Evolutionary conservation across 805 yeast genomes (phyloP), one percentile per base, ranked within the genome.

Genomic region (Starmerella sirachaensis): DNA sequence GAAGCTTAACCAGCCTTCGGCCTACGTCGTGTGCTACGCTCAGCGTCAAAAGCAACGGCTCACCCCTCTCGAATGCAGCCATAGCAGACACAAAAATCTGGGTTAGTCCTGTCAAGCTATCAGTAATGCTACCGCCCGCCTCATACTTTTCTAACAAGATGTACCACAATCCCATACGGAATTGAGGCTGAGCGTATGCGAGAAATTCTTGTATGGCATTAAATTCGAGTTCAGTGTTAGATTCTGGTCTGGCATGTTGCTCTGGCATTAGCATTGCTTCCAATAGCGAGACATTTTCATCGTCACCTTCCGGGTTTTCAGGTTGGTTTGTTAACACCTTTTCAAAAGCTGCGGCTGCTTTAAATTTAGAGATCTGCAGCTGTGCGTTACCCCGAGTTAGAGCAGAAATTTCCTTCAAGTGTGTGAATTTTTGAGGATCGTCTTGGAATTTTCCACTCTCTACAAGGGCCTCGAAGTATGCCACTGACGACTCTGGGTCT

Each of bases 111-210:
- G 70, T 72, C 46, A 78, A 69, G 0, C 81, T 75, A 13, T 50
- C 47, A 27, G 66, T 62, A 23, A 68, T 64, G 18, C 66, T 63
- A 0, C 56, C 55, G 2, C 54, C 49, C 3, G 52, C 53, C 11
- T 58, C 53, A 48, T 78, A 81, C 38, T 68, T 68, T 45, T 69
- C 72, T 33, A 83, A 65, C 13, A 86, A 60, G 18, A 78, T 66
- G 22, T 71, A 72, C 93, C 96, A 86, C 2, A 91, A 58, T 37
- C 76, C 76, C 26, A 85, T 59, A 39, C 71, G 72, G 53, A 84
- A 67, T 17, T 72, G 77, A 17, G 78, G 61, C 0, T 91, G 72
- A 0, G 93, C 74, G 10, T 62, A 63, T 3, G 63, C 58, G 12
- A 91, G 62, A 51, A 88, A 83, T 10, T 62, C 56, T 17, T 66